Percentiles rank a stretch among this genome's conserved stretches.
Evolutionary conservation across 2,329 filamentous ascomycete species (phyloP).

Genomic region (Macrophomina phaseolina): DNA sequence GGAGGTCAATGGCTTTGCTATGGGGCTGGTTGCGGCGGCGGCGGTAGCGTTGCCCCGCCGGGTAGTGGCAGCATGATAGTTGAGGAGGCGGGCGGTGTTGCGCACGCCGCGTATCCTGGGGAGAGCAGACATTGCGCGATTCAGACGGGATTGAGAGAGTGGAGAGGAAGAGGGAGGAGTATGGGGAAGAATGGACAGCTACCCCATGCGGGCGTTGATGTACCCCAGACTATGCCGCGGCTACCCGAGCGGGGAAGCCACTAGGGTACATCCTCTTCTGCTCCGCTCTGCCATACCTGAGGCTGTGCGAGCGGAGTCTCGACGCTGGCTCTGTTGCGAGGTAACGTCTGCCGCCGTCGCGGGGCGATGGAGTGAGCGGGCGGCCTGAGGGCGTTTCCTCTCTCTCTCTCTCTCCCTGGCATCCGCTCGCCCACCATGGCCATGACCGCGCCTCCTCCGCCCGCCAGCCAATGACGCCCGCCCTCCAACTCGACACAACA

Average conservation of each 20-base stretch:
- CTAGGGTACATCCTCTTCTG: not conserved
- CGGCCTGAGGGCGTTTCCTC: conserved; percentile 12
- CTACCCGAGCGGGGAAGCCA: conserved; percentile 20
- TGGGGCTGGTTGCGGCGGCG: not conserved
- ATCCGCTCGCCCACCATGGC: not conserved
- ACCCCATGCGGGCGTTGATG: conserved; percentile 29
- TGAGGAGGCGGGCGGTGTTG: conserved; percentile 15
- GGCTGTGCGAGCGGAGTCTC: conserved; percentile 12
- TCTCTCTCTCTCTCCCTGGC: not conserved
- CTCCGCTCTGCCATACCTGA: not conserved
- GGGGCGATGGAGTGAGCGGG: not conserved
- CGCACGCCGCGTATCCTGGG: conserved; percentile 9
- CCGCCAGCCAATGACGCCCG: conserved; percentile 9
- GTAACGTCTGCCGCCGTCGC: conserved; percentile 11
- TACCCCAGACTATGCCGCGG: conserved; percentile 15
- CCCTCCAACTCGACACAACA: not conserved
- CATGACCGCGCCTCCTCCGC: conserved; percentile 3
- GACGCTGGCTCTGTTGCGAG: not conserved
- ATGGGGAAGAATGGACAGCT: conserved; percentile 36
- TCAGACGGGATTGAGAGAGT: not conserved
- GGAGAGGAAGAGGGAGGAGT: not conserved
- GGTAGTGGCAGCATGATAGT: not conserved
- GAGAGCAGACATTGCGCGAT: not conserved
- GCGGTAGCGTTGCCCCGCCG: conserved; percentile 1
- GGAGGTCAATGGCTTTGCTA: conserved; percentile 59